Evolutionary conservation across 2,329 filamentous ascomycete species (phyloP).

Genomic region (Daldinia eschscholtzii): DNA sequence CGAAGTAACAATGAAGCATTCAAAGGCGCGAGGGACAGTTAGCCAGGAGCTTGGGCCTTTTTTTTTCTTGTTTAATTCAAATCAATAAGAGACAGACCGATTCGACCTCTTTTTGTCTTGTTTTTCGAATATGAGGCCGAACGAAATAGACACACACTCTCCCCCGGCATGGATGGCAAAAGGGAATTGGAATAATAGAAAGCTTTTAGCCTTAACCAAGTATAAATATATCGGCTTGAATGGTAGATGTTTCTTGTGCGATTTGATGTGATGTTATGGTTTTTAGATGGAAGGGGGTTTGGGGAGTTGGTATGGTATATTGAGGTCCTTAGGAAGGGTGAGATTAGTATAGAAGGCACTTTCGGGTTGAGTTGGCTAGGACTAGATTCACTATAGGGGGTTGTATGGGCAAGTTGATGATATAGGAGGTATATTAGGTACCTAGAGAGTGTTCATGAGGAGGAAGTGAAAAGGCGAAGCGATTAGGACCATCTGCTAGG

Average conservation of each 20-base stretch:
- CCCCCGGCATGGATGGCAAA: conserved; percentile 22
- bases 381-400: not conserved
- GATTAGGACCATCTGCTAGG: too few species aligned
- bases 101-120: not conserved
- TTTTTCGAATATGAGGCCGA: conserved; percentile 18
- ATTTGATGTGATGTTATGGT: not conserved
- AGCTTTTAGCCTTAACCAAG: conserved; percentile 15
- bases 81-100: conserved; percentile 14
- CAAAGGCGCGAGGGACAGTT: conserved; percentile 17
- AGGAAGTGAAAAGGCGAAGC: too few species aligned
- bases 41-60: conserved; percentile 16
- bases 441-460: too few species aligned
- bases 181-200: conserved; percentile 34
- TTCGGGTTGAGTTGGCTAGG: not conserved
- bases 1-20: conserved; percentile 23
- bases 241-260: not conserved
- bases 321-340: not conserved
- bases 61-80: conserved; percentile 9
- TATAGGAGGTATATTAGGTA: too few species aligned
- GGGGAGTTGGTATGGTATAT: not conserved
- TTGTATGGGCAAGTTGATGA: too few species aligned
- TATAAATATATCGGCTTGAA: conserved; percentile 3
- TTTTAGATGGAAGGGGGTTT: not conserved
- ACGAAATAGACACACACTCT: conserved; percentile 31
- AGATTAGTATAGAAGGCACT: not conserved